Percentiles rank a stretch among this genome's conserved stretches.
These are phyloP conservation scores for Marchantia polymorpha DNA, from an alignment of 225 moss, liverwort and hornwort species.

Conservation along the genomic window DNA sequence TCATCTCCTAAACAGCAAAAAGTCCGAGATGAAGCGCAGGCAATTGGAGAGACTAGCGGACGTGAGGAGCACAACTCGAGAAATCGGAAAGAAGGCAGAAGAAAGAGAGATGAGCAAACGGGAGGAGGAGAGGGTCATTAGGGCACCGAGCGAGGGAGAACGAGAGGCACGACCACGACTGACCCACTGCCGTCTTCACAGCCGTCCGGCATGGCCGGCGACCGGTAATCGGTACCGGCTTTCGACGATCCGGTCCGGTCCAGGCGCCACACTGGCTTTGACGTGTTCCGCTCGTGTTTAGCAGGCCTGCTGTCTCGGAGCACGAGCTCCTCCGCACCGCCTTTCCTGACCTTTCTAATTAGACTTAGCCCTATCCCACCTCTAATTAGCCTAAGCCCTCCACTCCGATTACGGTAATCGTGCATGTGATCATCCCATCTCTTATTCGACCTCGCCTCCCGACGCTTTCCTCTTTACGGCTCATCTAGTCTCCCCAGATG, in stretches of 20 bases:
- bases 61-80: not conserved
- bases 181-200: not conserved
- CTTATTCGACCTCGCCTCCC: too few species aligned
- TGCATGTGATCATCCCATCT: too few species aligned
- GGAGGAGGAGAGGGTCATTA: slow-evolving; percentile 4
- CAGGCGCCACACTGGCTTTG: not conserved
- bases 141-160: not conserved
- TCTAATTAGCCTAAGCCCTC: too few species aligned
- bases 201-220: not conserved
- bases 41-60: slow-evolving; percentile 3
- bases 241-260: not conserved
- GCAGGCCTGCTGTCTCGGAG: too few species aligned
- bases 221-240: not conserved
- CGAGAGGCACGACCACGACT: not conserved
- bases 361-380: too few species aligned
- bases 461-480: too few species aligned
- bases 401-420: too few species aligned
- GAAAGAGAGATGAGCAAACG: not conserved
- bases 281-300: too few species aligned
- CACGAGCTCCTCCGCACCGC: too few species aligned
- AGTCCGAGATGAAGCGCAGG: too few species aligned
- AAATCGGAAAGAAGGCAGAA: not conserved
- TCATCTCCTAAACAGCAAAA: slow-evolving; percentile 2
- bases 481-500: too few species aligned
- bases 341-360: too few species aligned